These are phyloP conservation scores for Chrysanthemum lavandulifolium DNA, from an alignment of 129 eudicot species.

Conservation along the genomic window DNA sequence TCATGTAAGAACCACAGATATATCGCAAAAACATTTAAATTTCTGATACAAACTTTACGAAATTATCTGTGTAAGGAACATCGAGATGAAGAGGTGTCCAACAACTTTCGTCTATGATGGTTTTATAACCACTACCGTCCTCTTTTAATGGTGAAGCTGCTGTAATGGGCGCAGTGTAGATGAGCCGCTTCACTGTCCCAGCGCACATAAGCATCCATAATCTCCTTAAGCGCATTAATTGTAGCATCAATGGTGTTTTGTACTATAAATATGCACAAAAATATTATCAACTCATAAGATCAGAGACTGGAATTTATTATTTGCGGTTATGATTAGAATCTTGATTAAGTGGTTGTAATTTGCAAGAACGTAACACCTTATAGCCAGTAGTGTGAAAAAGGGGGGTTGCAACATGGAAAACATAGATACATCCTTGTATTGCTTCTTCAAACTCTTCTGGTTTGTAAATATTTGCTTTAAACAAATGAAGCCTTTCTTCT, in stretches of 20 bases:
- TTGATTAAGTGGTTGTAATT: background rate
- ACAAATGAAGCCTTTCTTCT: conserved; percentile 28
- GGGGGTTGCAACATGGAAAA: conserved; percentile 53
- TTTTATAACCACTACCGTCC: conserved; percentile 46
- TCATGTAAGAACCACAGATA: too few relatives aligned
- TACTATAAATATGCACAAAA: conserved; percentile 17
- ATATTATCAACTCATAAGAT: conserved; percentile 9
- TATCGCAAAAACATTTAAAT: too few relatives aligned
- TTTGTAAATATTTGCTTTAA: conserved; percentile 22
- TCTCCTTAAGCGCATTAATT: conserved; percentile 39
- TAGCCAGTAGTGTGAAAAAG: conserved; percentile 14
- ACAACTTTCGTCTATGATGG: conserved; percentile 49
- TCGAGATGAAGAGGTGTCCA: conserved; percentile 55
- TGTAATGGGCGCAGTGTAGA: conserved; percentile 46
- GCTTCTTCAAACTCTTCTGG: conserved; percentile 31
- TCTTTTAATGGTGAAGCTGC: conserved; percentile 60
- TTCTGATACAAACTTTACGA: background rate
- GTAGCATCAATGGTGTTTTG: conserved; percentile 47
- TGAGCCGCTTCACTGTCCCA: conserved; percentile 56
- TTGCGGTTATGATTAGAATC: background rate
- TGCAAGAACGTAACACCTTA: conserved; percentile 26
- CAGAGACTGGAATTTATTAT: background rate
- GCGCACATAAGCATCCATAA: conserved; percentile 36
- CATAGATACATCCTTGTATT: conserved; percentile 42
- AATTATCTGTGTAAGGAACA: conserved; percentile 15